phyloP scores from a whole-genome alignment of 345 rosid species.

The Camelina neglecta region DNA sequence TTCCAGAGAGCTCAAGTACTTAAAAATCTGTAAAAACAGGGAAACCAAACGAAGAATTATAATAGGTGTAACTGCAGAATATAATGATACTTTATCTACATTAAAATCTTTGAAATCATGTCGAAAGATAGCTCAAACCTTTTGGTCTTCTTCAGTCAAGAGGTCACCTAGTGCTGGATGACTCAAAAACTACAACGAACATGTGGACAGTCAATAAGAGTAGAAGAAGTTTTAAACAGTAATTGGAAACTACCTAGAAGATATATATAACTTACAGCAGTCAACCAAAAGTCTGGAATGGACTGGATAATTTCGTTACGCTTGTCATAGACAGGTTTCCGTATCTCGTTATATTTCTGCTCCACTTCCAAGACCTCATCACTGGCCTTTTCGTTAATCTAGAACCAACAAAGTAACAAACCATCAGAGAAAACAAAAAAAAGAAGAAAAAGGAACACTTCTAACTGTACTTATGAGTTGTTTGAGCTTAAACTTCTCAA shows the following conservation, averaged over 20 bases:
- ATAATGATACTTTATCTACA: neutral
- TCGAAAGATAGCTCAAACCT: slow-evolving; percentile 52
- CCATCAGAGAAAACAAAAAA: neutral
- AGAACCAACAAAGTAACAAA: neutral
- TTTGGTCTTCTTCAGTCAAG: slow-evolving; percentile 86
- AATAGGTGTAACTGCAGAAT: neutral
- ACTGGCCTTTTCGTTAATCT: slow-evolving; percentile 95
- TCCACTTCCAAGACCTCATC: slow-evolving; percentile 92
- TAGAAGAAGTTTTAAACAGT: neutral
- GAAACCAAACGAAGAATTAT: neutral
- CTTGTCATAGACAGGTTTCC: slow-evolving; percentile 88
- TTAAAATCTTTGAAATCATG: neutral
- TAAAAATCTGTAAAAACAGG: slow-evolving; percentile 62
- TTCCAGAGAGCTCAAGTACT: slow-evolving; percentile 68
- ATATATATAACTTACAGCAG: slow-evolving; percentile 66
- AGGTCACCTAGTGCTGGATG: slow-evolving; percentile 89
- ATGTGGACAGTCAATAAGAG: slow-evolving; percentile 5
- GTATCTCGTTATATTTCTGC: slow-evolving; percentile 79
- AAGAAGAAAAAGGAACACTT: neutral
- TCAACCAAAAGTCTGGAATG: slow-evolving; percentile 92
- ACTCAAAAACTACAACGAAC: slow-evolving; percentile 68
- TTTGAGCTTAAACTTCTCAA: slow-evolving; percentile 21
- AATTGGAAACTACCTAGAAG: neutral
- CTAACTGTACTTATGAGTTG: neutral
- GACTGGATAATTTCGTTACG: slow-evolving; percentile 72